A percentile compares a stretch with the other conserved stretches of the same genome.
Evolutionary conservation across 192 early-diverging fungal genomes (phyloP).

Genomic region (Coemansia sp.): DNA sequence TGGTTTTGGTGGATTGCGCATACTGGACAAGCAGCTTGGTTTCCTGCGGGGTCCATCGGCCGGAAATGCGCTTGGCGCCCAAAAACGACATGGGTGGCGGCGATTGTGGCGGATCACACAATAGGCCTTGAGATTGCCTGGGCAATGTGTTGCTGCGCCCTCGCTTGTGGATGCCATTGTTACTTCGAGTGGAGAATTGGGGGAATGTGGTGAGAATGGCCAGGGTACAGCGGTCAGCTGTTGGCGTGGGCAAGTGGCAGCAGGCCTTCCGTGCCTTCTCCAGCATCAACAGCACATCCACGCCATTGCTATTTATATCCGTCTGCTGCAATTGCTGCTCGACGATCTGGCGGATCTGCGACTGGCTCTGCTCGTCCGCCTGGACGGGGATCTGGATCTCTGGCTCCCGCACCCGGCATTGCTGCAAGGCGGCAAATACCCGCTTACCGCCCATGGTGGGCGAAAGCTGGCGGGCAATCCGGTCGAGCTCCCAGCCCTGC

Average conservation of each 20-base stretch:
- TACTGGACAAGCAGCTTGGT: slow-evolving; percentile 19
- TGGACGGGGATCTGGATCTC: slow-evolving; percentile 6
- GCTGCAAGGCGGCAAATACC: not conserved
- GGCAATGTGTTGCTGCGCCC: not conserved
- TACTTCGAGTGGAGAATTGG: slow-evolving; percentile 13
- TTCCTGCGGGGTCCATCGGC: slow-evolving; percentile 28
- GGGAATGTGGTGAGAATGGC: slow-evolving; percentile 24
- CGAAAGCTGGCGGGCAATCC: slow-evolving; percentile 34
- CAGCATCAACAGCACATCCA: slow-evolving; percentile 11
- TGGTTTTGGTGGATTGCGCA: slow-evolving; percentile 6
- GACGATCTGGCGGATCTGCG: slow-evolving; percentile 7
- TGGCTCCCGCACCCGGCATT: not conserved
- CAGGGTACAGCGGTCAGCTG: slow-evolving; percentile 20
- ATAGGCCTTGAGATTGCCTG: not conserved
- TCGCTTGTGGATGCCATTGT: not conserved
- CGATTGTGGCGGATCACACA: not conserved
- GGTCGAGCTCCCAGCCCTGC: slow-evolving; percentile 10
- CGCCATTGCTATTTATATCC: not conserved
- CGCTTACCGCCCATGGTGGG: slow-evolving; percentile 17
- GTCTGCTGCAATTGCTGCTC: not conserved
- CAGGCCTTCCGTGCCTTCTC: slow-evolving; percentile 12
- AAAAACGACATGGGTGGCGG: not conserved
- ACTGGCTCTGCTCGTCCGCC: slow-evolving; percentile 11
- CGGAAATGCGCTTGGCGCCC: not conserved
- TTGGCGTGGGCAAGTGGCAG: not conserved